Percentiles rank a stretch among this genome's conserved stretches.
Evolutionary conservation across 345 rosid species (phyloP).

Genomic region (Bruguiera gymnorhiza): DNA sequence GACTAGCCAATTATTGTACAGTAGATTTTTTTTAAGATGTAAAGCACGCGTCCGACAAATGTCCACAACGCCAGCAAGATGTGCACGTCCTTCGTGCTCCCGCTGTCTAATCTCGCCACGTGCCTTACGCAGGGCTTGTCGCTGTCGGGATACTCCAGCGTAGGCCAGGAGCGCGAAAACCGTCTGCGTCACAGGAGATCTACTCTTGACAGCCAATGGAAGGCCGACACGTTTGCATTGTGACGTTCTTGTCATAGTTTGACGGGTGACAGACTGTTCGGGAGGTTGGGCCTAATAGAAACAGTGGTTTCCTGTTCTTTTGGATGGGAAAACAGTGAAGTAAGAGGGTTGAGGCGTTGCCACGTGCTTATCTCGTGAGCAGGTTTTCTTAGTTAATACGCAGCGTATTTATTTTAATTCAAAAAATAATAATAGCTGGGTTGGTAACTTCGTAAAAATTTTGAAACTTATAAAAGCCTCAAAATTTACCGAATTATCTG

Average conservation of each 20-base stretch:
- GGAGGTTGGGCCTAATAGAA: background rate
- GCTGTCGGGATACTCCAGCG: slow-evolving; percentile 21
- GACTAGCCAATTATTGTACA: slow-evolving; percentile 4
- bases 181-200: slow-evolving; percentile 9
- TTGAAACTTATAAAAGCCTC: too few species aligned
- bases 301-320: background rate
- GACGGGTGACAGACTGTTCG: background rate
- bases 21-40: background rate
- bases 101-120: slow-evolving; percentile 26
- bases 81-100: slow-evolving; percentile 9
- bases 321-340: background rate
- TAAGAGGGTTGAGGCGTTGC: too few species aligned
- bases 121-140: background rate
- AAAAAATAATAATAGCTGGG: too few species aligned
- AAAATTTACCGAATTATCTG: too few species aligned
- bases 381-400: too few species aligned
- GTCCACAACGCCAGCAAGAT: slow-evolving; percentile 9
- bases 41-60: slow-evolving; percentile 30
- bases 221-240: background rate
- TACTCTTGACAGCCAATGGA: background rate
- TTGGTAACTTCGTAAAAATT: too few species aligned
- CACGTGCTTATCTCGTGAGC: too few species aligned
- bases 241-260: background rate
- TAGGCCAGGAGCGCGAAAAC: background rate
- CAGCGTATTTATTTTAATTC: too few species aligned